Percentiles rank a stretch among this genome's conserved stretches.
Conservation (phyloP, 2,329 filamentous ascomycete genomes). For the Hymenoscyphus infarciens region DNA sequence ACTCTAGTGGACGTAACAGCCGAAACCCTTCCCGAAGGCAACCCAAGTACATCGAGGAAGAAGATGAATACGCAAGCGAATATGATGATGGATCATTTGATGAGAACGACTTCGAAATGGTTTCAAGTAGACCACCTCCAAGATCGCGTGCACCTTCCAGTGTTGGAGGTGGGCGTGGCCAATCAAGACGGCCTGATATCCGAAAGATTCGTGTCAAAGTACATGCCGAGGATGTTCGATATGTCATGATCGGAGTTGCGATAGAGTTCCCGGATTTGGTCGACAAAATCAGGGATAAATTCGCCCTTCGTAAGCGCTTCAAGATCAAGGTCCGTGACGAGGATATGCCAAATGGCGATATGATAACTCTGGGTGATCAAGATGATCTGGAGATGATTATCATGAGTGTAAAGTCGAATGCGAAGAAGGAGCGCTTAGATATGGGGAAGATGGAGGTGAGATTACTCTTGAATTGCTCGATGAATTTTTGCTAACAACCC, state of each 20-base stretch:
- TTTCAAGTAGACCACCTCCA: constrained; percentile 52
- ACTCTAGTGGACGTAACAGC: constrained; percentile 46
- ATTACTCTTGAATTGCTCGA: constrained; percentile 23
- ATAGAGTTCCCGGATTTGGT: constrained; percentile 75
- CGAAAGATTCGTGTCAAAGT: constrained; percentile 87
- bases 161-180: constrained; percentile 43
- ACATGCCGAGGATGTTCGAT: constrained; percentile 84
- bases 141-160: constrained; percentile 39
- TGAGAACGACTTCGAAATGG: constrained; percentile 77
- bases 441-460: constrained; percentile 94
- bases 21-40: constrained; percentile 40
- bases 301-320: constrained; percentile 71
- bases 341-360: constrained; percentile 70
- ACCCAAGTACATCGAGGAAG: constrained; percentile 72
- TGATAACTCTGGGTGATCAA: constrained; percentile 96
- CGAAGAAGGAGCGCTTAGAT: constrained; percentile 70
- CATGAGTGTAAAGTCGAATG: constrained; percentile 61
- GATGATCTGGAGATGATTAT: constrained; percentile 92
- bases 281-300: constrained; percentile 80
- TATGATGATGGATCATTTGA: constrained; percentile 69
- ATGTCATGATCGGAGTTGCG: constrained; percentile 76
- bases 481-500: constrained; percentile 18
- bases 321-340: constrained; percentile 89
- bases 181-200: constrained; percentile 61
- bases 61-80: constrained; percentile 71